phyloP scores from a whole-genome alignment of 139 green algal species.

The Tetradesmus obliquus region DNA sequence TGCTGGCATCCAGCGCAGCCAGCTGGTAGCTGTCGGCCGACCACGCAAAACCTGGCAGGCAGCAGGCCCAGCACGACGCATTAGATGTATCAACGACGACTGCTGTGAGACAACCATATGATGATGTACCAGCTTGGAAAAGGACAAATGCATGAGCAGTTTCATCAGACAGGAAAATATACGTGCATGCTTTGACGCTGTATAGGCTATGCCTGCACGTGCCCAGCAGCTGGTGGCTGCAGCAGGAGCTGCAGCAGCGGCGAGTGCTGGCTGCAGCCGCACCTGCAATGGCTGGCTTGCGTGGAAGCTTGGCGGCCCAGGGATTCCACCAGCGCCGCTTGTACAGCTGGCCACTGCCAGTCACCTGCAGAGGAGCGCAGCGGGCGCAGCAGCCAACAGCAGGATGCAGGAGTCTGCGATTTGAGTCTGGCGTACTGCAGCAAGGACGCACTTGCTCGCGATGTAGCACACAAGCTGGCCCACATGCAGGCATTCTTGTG shows the following conservation, averaged over 20 bases:
- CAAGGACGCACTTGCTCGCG: too few species aligned
- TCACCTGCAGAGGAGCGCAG: slow-evolving; percentile 31
- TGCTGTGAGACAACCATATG: background rate
- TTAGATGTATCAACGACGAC: background rate
- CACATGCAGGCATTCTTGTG: background rate
- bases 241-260: too few species aligned
- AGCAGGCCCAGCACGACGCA: background rate
- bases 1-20: slow-evolving; percentile 50
- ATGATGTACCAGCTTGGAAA: background rate
- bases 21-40: slow-evolving; percentile 60
- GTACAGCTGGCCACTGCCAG: slow-evolving; percentile 50
- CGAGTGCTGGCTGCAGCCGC: background rate
- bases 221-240: too few species aligned
- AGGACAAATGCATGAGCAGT: background rate
- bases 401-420: background rate
- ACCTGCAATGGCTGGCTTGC: slow-evolving; percentile 45
- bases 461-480: background rate
- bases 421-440: too few species aligned
- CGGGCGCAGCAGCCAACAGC: background rate
- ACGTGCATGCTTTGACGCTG: too few species aligned
- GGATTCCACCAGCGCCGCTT: slow-evolving; percentile 45
- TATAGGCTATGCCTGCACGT: too few species aligned
- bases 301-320: slow-evolving; percentile 19
- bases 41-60: slow-evolving; percentile 51
- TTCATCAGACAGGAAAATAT: too few species aligned